phyloP scores from a whole-genome alignment of 352 stramenopile species.

The Globisporangium acanthophoron region DNA sequence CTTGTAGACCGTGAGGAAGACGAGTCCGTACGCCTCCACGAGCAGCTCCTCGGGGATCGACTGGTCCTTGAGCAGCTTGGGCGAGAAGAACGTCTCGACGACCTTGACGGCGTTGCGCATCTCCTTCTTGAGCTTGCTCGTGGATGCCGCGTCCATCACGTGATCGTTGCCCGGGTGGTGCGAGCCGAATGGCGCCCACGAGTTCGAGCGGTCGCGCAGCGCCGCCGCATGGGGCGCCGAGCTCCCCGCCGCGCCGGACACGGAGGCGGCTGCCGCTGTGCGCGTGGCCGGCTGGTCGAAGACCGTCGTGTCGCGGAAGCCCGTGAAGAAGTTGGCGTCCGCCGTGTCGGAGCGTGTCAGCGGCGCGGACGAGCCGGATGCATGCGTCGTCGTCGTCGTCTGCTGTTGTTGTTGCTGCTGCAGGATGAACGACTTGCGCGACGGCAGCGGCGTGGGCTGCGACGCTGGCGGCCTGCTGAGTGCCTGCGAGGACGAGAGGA shows the following conservation, averaged over 20 bases:
- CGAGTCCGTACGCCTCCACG: constrained; percentile 63
- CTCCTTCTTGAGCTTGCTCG: constrained; percentile 53
- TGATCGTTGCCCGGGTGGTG: constrained; percentile 19
- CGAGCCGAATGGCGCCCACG: constrained; percentile 36
- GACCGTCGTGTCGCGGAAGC: constrained; percentile 12
- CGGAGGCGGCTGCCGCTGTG: constrained; percentile 1
- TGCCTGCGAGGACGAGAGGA: constrained; percentile 10
- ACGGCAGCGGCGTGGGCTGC: constrained; percentile 26
- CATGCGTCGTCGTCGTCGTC: background rate
- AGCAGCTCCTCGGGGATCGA: constrained; percentile 76
- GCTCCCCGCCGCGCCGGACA: constrained; percentile 2
- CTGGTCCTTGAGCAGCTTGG: constrained; percentile 74
- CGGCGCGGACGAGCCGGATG: background rate
- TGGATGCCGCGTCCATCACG: constrained; percentile 52
- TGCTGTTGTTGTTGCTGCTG: constrained; percentile 21
- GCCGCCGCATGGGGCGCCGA: constrained; percentile 22
- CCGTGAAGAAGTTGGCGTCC: constrained; percentile 25
- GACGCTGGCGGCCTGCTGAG: constrained; percentile 11
- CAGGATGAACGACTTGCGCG: constrained; percentile 46
- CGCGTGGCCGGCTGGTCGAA: constrained; percentile 16
- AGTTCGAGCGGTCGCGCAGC: constrained; percentile 56
- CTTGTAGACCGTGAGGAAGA: constrained; percentile 84
- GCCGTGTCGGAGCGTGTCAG: constrained; percentile 38
- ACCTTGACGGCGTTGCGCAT: constrained; percentile 59
- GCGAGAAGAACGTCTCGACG: constrained; percentile 65